Evolutionary conservation across 2,329 filamentous ascomycete genomes (phyloP).

Genomic region (Tolypocladium sp.): DNA sequence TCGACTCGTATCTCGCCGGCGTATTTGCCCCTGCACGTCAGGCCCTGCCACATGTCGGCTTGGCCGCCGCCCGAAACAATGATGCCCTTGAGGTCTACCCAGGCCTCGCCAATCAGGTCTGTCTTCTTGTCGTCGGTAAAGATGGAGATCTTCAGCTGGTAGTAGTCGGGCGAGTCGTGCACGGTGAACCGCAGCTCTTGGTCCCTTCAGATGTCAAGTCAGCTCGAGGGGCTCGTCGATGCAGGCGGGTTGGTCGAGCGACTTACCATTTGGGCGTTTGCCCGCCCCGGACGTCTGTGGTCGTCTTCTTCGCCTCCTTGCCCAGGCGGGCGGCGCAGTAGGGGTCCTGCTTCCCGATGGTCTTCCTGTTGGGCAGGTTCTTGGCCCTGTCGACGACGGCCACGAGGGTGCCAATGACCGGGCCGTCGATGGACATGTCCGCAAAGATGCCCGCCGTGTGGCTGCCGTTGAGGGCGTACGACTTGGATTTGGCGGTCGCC

Average conservation of each 20-base stretch:
- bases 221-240: not conserved
- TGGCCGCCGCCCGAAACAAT: constrained; percentile 84
- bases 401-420: constrained; percentile 86
- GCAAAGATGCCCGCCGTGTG: constrained; percentile 92
- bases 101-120: constrained; percentile 89
- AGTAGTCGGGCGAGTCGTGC: constrained; percentile 94
- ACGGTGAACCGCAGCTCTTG: constrained; percentile 94
- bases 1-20: constrained; percentile 92
- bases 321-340: constrained; percentile 91
- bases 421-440: constrained; percentile 88
- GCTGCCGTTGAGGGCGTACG: constrained; percentile 49
- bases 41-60: constrained; percentile 81
- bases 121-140: constrained; percentile 99
- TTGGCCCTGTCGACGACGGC: constrained; percentile 89
- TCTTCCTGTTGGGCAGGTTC: constrained; percentile 93
- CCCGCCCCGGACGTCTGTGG: constrained; percentile 85
- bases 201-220: constrained; percentile 53
- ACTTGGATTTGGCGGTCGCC: constrained; percentile 40
- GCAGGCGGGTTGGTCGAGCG: not conserved
- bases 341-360: constrained; percentile 96
- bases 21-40: constrained; percentile 88
- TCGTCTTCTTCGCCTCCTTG: constrained; percentile 96
- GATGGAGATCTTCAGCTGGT: constrained; percentile 86
- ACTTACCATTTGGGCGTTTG: constrained; percentile 89
- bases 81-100: constrained; percentile 74